Evolutionary conservation across 805 yeast species (phyloP).

Genomic region (Torulaspora indica): DNA sequence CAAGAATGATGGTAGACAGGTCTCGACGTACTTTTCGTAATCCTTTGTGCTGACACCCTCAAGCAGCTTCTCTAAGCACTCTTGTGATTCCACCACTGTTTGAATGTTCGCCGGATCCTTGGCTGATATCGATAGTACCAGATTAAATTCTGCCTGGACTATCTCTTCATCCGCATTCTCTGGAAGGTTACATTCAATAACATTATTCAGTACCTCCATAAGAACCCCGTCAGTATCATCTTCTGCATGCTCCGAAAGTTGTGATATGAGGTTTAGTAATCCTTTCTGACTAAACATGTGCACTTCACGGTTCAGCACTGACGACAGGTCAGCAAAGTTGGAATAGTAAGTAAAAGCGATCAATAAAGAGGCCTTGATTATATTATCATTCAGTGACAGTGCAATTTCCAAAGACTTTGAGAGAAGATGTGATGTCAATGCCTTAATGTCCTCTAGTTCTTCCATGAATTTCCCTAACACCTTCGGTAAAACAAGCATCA

Average conservation of each 20-base stretch:
- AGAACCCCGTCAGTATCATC: constrained; percentile 77
- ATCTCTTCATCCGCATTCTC: constrained; percentile 27
- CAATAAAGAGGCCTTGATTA: constrained; percentile 36
- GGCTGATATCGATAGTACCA: constrained; percentile 60
- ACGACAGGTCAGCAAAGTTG: constrained; percentile 36
- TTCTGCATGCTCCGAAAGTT: constrained; percentile 55
- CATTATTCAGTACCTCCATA: constrained; percentile 56
- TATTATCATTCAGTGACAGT: constrained; percentile 30
- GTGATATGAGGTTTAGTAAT: constrained; percentile 38
- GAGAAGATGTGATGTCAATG: constrained; percentile 33
- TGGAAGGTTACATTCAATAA: constrained; percentile 47
- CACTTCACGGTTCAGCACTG: constrained; percentile 23
- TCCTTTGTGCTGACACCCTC: constrained; percentile 41
- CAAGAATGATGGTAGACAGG: constrained; percentile 49
- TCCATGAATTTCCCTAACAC: constrained; percentile 50
- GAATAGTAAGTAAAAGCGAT: constrained; percentile 52
- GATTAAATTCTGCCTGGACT: constrained; percentile 40
- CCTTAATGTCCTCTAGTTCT: constrained; percentile 30
- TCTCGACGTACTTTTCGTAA: constrained; percentile 46
- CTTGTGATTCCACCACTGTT: constrained; percentile 60
- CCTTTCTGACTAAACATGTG: constrained; percentile 23
- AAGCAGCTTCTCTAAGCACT: constrained; percentile 61
- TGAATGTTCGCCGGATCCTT: constrained; percentile 74
- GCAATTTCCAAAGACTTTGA: constrained; percentile 23
- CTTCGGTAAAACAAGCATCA: constrained; percentile 51